These are phyloP conservation scores for Osmanthus fragrans DNA, from an alignment of 257 asterid genomes.

Conservation along the genomic window DNA sequence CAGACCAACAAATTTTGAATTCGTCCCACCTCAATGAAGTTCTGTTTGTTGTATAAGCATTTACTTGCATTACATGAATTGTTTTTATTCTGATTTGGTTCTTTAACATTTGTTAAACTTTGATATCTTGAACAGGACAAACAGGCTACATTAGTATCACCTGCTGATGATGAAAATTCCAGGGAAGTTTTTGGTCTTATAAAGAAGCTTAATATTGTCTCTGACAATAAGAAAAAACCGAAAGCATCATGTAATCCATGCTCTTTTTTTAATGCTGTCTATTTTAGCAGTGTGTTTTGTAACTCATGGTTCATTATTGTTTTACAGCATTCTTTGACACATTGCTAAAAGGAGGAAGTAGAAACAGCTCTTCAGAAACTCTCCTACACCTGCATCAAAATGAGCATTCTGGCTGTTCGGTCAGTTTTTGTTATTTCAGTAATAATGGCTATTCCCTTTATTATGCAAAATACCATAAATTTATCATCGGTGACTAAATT, in stretches of 20 bases:
- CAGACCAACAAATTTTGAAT: constrained; percentile 9
- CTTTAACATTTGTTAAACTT: constrained; percentile 8
- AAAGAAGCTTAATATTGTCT: constrained; percentile 72
- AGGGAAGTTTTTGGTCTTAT: constrained; percentile 85
- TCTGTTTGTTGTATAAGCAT: neutral
- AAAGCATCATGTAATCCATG: constrained; percentile 66
- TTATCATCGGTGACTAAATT: neutral
- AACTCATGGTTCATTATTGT: constrained; percentile 26
- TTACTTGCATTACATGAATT: neutral
- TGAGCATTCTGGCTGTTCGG: constrained; percentile 1
- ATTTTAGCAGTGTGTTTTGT: constrained; percentile 12
- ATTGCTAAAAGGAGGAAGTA: constrained; percentile 55
- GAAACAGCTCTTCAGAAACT: constrained; percentile 57
- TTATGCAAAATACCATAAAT: neutral
- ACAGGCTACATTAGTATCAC: constrained; percentile 46
- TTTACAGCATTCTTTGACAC: constrained; percentile 81
- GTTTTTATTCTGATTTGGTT: constrained; percentile 6
- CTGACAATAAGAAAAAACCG: constrained; percentile 66
- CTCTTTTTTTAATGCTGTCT: constrained; percentile 9
- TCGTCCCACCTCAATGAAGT: neutral
- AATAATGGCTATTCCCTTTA: neutral
- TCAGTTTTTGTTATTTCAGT: neutral
- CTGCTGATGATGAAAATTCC: constrained; percentile 77
- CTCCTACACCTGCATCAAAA: neutral
- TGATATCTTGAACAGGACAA: constrained; percentile 55